Evolutionary conservation across 1,284 basidiomycete genomes (phyloP), one percentile per base, ranked within the genome.

Genomic region (Chalciporus piperatoides): DNA sequence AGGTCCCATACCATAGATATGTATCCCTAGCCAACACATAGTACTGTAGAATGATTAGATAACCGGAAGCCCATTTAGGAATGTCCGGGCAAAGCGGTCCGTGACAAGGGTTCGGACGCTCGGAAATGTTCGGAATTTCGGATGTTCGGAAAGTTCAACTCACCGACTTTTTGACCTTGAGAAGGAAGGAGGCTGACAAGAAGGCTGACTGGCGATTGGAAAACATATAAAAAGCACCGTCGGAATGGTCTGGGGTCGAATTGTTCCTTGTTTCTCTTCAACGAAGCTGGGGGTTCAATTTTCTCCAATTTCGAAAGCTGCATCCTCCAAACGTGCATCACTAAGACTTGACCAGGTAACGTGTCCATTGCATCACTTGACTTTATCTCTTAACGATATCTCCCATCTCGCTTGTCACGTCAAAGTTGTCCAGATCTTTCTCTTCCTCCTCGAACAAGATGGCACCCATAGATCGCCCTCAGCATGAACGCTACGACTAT

Each of bases 401-500:
- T 30, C 56, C 52, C 42, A 56, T 61, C 27, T 41, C 53, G 41
- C 45, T 42, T 30, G 12, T 12, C 49, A 6, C 35, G 24, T 44
- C 33, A 41, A 56, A 83, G 82, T 70, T 85, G 48, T 69, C 75
- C 44, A 71, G 80, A 67, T 65, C 72, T 21, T 74, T 84, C 46
- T 65, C 67, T 33, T 67, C 65, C 39, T 68, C 67, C 23, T 67
- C 68, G 14, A 56, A 62, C 21, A 78, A 67, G 32, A 90, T 81
- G 88, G 77, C 88, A 44, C 89, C 88, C 32, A 72, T 90, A 38
- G 77, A 79, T 45, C 81, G 76, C 59, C 81, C 86, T 21, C 78
- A 74, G 3, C 55, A 53, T 40, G 56, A 55, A 19, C 81, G 80
- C 61, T 91, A 89, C 65, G 90, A 93, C 64, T 81, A 87, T 56